Percentiles rank a stretch among this genome's conserved stretches.
These are phyloP conservation scores for Trapa bicornis DNA, from an alignment of 345 rosid species.

Conservation along the genomic window DNA sequence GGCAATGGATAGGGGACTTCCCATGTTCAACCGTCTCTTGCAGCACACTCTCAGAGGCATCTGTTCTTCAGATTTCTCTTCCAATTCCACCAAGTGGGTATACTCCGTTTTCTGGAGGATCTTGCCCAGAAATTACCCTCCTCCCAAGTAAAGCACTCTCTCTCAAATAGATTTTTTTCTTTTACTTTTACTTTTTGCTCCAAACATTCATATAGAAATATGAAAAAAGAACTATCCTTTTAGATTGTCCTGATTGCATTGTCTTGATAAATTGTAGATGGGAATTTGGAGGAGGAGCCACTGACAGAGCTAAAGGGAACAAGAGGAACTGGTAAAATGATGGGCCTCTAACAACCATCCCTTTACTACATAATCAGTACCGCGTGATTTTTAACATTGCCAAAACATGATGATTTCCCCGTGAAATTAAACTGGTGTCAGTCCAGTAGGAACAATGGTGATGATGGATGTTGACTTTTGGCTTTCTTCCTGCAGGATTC, in stretches of 20 bases:
- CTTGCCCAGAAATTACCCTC: slow-evolving; percentile 68
- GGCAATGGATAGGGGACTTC: slow-evolving; percentile 28
- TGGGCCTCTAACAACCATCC: not conserved
- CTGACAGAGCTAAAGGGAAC: slow-evolving; percentile 61
- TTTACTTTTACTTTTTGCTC: too few species aligned
- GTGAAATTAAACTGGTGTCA: too few species aligned
- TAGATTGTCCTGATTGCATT: not conserved
- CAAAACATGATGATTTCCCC: not conserved
- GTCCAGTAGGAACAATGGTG: too few species aligned
- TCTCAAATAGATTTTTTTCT: not conserved
- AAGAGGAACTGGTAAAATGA: slow-evolving; percentile 52
- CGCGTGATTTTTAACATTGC: not conserved
- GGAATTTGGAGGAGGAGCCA: slow-evolving; percentile 53
- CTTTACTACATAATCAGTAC: not conserved
- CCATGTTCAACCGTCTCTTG: slow-evolving; percentile 53
- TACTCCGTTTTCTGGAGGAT: slow-evolving; percentile 74
- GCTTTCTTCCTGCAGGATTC: slow-evolving; percentile 32
- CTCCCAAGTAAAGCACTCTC: slow-evolving; percentile 40
- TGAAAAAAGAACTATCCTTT: not conserved
- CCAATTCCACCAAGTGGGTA: slow-evolving; percentile 52
- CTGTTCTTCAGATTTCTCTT: slow-evolving; percentile 40
- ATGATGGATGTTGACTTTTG: not conserved
- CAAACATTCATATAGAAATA: not conserved
- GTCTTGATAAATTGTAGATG: slow-evolving; percentile 35
- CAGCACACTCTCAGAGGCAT: slow-evolving; percentile 46